Evolutionary conservation across 441 rosid species (phyloP).

Genomic region (Cnidoscolus chayamansa): DNA sequence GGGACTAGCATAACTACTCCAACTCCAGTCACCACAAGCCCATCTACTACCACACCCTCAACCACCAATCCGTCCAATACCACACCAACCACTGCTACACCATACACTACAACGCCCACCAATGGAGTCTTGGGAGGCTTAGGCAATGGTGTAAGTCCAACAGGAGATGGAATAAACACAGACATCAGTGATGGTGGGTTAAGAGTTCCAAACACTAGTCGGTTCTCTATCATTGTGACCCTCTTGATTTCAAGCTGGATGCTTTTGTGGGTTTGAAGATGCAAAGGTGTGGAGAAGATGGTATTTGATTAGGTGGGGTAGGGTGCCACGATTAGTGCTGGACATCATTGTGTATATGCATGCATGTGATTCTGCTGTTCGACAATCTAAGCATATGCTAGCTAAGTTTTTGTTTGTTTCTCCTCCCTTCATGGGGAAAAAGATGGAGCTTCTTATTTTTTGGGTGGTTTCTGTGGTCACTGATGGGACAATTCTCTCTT

Average conservation of each 20-base stretch:
- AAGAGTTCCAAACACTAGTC: conserved; percentile 26
- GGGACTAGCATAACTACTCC: conserved; percentile 35
- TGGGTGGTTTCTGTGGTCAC: conserved; percentile 17
- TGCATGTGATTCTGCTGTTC: conserved; percentile 38
- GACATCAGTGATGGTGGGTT: conserved; percentile 52
- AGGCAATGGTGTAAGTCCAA: conserved; percentile 49
- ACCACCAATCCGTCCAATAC: conserved; percentile 44
- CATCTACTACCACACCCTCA: conserved; percentile 36
- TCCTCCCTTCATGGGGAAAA: conserved; percentile 15
- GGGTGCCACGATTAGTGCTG: conserved; percentile 31
- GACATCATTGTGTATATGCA: conserved; percentile 33
- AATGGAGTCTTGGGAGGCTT: conserved; percentile 59
- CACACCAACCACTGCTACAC: conserved; percentile 36
- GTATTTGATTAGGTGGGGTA: conserved; percentile 29
- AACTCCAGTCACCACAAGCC: conserved; percentile 29
- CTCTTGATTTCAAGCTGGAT: conserved; percentile 37
- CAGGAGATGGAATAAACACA: conserved; percentile 54
- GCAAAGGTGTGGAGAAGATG: conserved; percentile 11
- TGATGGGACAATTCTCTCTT: conserved; percentile 15
- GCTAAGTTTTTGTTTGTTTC: conserved; percentile 32
- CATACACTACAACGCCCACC: conserved; percentile 50
- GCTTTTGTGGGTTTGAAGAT: conserved; percentile 36
- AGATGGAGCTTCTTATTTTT: conserved; percentile 25
- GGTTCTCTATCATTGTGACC: conserved; percentile 20
- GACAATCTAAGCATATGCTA: conserved; percentile 26